Conservation (phyloP, 441 rosid species). For the Biscutella laevigata region DNA sequence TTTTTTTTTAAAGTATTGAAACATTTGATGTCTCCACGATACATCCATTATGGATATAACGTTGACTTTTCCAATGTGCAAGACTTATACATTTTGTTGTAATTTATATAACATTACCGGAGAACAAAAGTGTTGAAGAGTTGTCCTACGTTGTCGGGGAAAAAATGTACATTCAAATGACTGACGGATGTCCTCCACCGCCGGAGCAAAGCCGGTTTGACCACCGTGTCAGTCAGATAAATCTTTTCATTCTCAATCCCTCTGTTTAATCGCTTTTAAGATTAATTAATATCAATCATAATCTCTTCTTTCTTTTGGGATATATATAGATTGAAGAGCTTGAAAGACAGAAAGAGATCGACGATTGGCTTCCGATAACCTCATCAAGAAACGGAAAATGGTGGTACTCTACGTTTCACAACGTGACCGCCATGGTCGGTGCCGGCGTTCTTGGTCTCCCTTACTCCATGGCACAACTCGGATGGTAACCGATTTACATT, state of each 20-base stretch:
- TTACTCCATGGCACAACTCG: conserved; percentile 43
- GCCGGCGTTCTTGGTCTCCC: conserved; percentile 58
- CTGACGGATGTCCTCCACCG: conserved; percentile 17
- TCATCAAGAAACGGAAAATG: conserved; percentile 65
- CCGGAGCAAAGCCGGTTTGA: conserved; percentile 23
- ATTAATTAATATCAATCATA: background rate
- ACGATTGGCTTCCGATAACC: conserved; percentile 76
- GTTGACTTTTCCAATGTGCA: conserved; percentile 2
- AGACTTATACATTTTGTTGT: background rate
- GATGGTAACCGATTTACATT: conserved; percentile 32
- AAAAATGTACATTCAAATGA: conserved; percentile 25
- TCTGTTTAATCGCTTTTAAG: background rate
- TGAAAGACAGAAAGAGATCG: conserved; percentile 31
- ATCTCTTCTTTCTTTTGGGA: background rate
- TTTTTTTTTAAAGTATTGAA: too few species aligned
- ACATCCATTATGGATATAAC: conserved; percentile 12
- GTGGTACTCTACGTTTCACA: conserved; percentile 89
- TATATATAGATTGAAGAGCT: conserved; percentile 1
- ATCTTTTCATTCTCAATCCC: background rate
- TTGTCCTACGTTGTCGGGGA: conserved; percentile 4
- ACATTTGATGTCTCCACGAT: conserved; percentile 19
- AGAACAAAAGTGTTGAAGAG: conserved; percentile 1
- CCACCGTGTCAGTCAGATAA: conserved; percentile 18
- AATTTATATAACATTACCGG: background rate
- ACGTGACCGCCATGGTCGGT: conserved; percentile 70